Conservation (phyloP, 371 early-diverging fungal genomes). For the Thermomucor indicae-seudaticae region DNA sequence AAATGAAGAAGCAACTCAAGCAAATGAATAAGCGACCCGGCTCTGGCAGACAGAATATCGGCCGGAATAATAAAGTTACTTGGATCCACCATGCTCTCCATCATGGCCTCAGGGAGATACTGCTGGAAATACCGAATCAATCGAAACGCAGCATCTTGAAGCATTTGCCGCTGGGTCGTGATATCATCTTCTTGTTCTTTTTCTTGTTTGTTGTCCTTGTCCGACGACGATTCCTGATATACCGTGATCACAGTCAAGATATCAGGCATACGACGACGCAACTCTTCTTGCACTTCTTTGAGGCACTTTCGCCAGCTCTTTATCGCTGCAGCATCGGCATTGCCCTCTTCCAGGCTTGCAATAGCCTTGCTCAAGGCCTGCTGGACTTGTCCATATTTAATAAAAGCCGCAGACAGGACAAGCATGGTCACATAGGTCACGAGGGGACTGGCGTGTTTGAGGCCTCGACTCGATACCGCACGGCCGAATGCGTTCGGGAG, state of each 20-base stretch:
- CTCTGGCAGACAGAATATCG: conserved; percentile 51
- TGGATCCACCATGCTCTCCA: conserved; percentile 70
- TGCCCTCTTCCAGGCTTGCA: conserved; percentile 12
- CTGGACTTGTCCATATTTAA: conserved; percentile 56
- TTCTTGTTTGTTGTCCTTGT: conserved; percentile 9
- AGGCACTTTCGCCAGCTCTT: conserved; percentile 33
- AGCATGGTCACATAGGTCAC: conserved; percentile 66
- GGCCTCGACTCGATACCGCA: conserved; percentile 51
- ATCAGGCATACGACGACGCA: conserved; percentile 73
- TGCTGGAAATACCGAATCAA: conserved; percentile 68
- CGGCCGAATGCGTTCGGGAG: conserved; percentile 64
- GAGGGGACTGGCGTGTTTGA: conserved; percentile 65
- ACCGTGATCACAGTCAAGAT: conserved; percentile 56
- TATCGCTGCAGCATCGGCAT: conserved; percentile 11
- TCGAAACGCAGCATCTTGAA: conserved; percentile 51
- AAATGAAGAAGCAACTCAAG: conserved; percentile 57
- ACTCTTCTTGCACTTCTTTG: conserved; percentile 47
- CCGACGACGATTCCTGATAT: conserved; percentile 1
- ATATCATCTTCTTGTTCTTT: conserved; percentile 25
- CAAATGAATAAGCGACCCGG: conserved; percentile 54
- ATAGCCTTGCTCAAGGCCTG: conserved; percentile 28
- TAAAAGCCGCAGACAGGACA: conserved; percentile 55
- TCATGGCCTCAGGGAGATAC: conserved; percentile 60
- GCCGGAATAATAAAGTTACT: conserved; percentile 73
- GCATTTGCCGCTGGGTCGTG: conserved; percentile 39